Conservation (phyloP, 331 rosid species). For the Malus hybrid region DNA sequence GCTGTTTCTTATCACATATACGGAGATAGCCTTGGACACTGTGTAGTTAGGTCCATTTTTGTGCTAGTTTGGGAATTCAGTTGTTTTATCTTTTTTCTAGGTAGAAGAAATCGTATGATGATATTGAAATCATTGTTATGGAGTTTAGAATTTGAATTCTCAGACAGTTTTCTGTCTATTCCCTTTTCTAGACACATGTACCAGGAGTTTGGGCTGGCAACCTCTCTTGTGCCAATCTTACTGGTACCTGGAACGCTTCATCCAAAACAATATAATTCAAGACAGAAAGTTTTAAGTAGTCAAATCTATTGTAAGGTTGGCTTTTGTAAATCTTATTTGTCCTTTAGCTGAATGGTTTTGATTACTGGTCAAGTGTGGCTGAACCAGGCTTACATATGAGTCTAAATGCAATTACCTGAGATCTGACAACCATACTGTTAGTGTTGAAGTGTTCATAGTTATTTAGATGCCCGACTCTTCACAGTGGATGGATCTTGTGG, state of each 20-base stretch:
- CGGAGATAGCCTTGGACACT: background rate
- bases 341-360: background rate
- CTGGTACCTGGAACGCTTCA: background rate
- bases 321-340: background rate
- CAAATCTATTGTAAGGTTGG: background rate
- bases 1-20: background rate
- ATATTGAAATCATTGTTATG: background rate
- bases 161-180: background rate
- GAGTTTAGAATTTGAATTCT: background rate
- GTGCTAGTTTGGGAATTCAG: background rate
- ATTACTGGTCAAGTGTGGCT: background rate
- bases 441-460: background rate
- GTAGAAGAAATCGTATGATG: background rate
- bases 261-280: background rate
- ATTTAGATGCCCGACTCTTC: background rate
- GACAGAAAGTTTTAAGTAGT: background rate
- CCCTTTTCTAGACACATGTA: background rate
- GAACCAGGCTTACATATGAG: background rate
- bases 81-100: background rate
- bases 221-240: background rate
- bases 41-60: background rate
- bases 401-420: background rate
- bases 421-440: background rate
- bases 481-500: background rate
- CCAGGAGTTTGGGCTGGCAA: background rate